Percentiles rank a stretch among this genome's conserved stretches.
Evolutionary conservation across 2,329 filamentous ascomycete species (phyloP).

Genomic region (Chalaropsis thielavioides): DNA sequence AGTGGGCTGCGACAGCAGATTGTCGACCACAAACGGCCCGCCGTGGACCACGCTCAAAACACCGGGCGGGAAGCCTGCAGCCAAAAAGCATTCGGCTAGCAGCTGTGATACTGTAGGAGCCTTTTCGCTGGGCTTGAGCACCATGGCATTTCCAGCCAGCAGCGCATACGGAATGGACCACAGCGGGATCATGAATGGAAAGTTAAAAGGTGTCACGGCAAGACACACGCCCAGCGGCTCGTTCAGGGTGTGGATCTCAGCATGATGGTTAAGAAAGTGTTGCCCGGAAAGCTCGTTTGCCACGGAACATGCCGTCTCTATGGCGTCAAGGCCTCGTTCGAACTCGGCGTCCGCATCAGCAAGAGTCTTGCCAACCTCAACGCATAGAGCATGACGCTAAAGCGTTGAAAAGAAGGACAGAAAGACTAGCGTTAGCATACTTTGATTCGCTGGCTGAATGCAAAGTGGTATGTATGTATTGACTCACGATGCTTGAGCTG

Average conservation of each 20-base stretch:
- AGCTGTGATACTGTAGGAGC: slow-evolving; percentile 30
- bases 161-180: slow-evolving; percentile 37
- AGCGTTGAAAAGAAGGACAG: not conserved
- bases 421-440: not conserved
- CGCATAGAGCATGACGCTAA: slow-evolving; percentile 9
- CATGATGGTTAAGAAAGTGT: not conserved
- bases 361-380: slow-evolving; percentile 21
- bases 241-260: slow-evolving; percentile 18
- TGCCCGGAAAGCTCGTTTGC: slow-evolving; percentile 17
- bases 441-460: not conserved
- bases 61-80: slow-evolving; percentile 61
- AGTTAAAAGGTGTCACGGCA: slow-evolving; percentile 45
- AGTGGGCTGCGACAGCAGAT: slow-evolving; percentile 50
- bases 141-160: slow-evolving; percentile 34
- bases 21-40: slow-evolving; percentile 41
- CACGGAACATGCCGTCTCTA: slow-evolving; percentile 19
- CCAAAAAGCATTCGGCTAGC: slow-evolving; percentile 43
- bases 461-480: not conserved
- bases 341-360: slow-evolving; percentile 20
- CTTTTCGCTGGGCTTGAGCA: slow-evolving; percentile 40
- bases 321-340: slow-evolving; percentile 20
- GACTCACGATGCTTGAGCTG: slow-evolving; percentile 15
- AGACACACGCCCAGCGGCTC: slow-evolving; percentile 37
- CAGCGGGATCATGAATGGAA: slow-evolving; percentile 31
- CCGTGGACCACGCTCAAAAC: slow-evolving; percentile 63